A percentile compares a stretch with the other conserved stretches of the same genome.
Evolutionary conservation across 2,329 filamentous ascomycete genomes (phyloP).

Genomic region (Ilyonectria destructans): DNA sequence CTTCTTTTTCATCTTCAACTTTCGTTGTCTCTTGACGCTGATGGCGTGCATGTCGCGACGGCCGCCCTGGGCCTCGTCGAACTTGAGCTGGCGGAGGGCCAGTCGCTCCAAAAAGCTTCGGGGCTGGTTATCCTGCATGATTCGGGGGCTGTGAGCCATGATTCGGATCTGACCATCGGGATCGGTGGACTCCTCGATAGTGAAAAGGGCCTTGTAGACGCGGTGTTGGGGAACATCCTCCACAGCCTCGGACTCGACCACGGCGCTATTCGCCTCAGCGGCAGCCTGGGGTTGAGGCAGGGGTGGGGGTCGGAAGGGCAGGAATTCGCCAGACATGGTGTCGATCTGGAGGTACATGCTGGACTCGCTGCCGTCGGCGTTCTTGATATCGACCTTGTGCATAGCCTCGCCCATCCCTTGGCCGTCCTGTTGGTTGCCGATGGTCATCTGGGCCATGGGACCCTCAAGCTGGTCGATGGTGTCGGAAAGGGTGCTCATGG

Average conservation of each 20-base stretch:
- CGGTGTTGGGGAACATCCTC: slow-evolving; percentile 65
- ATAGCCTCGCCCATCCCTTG: slow-evolving; percentile 63
- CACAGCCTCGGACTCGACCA: slow-evolving; percentile 52
- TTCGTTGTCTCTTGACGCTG: slow-evolving; percentile 92
- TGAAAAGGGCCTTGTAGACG: slow-evolving; percentile 76
- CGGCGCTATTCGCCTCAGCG: slow-evolving; percentile 56
- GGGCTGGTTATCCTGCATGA: slow-evolving; percentile 66
- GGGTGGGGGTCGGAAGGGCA: slow-evolving; percentile 90
- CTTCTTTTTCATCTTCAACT: slow-evolving; percentile 99
- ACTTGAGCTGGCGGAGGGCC: slow-evolving; percentile 74
- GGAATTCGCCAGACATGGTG: slow-evolving; percentile 78
- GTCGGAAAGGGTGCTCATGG: slow-evolving; percentile 77
- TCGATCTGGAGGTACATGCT: slow-evolving; percentile 78
- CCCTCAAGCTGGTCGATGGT: slow-evolving; percentile 74
- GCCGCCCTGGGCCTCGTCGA: slow-evolving; percentile 68
- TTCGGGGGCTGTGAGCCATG: slow-evolving; percentile 72
- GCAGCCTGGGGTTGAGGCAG: slow-evolving; percentile 75
- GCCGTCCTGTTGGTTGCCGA: slow-evolving; percentile 59
- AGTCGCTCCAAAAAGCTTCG: slow-evolving; percentile 80
- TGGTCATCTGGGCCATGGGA: slow-evolving; percentile 69
- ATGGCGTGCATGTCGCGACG: slow-evolving; percentile 81
- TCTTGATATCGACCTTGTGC: slow-evolving; percentile 68
- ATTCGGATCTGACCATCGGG: slow-evolving; percentile 73
- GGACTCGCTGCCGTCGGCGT: slow-evolving; percentile 70
- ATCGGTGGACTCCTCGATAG: slow-evolving; percentile 77